Conservation (phyloP, 257 asterid genomes). For the Capsicum rhomboideum region DNA sequence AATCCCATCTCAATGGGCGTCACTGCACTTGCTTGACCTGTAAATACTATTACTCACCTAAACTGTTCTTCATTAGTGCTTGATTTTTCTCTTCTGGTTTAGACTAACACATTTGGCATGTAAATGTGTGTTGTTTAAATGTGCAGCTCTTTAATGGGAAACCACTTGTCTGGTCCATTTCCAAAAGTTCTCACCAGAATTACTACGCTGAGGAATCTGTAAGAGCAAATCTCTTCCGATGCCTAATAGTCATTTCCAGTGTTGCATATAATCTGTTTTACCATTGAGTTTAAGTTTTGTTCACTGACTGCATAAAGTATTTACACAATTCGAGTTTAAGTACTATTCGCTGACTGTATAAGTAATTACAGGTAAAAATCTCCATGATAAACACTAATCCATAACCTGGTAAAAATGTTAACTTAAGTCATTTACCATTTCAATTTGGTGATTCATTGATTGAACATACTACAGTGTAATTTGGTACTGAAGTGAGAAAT, state of each 20-base stretch:
- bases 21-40: conserved; percentile 62
- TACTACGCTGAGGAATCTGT: conserved; percentile 64
- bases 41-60: conserved; percentile 16
- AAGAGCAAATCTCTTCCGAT: conserved; percentile 11
- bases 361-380: background rate
- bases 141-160: conserved; percentile 94
- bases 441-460: background rate
- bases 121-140: conserved; percentile 3
- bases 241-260: background rate
- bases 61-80: background rate
- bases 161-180: conserved; percentile 81
- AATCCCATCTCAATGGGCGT: conserved; percentile 69
- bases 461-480: background rate
- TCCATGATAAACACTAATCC: background rate
- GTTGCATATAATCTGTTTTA: background rate
- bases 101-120: background rate
- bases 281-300: background rate
- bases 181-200: conserved; percentile 59
- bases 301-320: background rate
- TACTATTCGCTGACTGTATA: background rate
- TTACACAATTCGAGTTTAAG: background rate
- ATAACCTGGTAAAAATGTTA: no score
- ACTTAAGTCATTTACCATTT: no score
- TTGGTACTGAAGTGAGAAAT: background rate
- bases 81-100: background rate